Conservation (phyloP, 768 basidiomycete genomes). For the Amyloporia xantha region DNA sequence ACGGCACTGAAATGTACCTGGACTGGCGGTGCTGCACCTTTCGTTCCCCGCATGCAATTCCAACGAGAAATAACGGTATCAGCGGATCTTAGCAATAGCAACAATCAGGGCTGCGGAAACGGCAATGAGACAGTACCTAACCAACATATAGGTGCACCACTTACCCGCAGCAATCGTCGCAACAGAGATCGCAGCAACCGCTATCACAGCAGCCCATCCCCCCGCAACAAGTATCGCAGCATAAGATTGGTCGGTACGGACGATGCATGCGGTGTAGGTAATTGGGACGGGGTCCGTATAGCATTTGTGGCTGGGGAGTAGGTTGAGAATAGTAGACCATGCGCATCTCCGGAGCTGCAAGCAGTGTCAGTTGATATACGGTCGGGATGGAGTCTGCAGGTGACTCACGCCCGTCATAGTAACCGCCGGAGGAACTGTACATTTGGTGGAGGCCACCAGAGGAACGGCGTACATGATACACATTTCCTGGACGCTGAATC, state of each 20-base stretch:
- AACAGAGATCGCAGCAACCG: constrained; percentile 11
- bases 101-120: not conserved
- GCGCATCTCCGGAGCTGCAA: constrained; percentile 25
- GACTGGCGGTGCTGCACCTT: no score
- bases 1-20: no score
- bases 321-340: constrained; percentile 22
- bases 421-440: constrained; percentile 17
- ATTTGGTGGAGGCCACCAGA: constrained; percentile 12
- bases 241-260: constrained; percentile 8
- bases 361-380: not conserved
- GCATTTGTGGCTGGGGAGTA: constrained; percentile 17
- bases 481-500: constrained; percentile 20
- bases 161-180: constrained; percentile 12
- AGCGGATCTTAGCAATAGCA: not conserved
- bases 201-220: constrained; percentile 13
- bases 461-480: constrained; percentile 17
- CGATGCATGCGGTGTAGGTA: constrained; percentile 10
- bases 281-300: constrained; percentile 15
- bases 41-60: no score
- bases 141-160: not conserved
- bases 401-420: constrained; percentile 17
- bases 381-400: not conserved
- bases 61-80: no score
- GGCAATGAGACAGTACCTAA: not conserved
- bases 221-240: constrained; percentile 17